Percentiles rank a stretch among this genome's conserved stretches.
These are phyloP conservation scores for Penicillium nordicum DNA, from an alignment of 2,329 filamentous ascomycete species.

Conservation along the genomic window DNA sequence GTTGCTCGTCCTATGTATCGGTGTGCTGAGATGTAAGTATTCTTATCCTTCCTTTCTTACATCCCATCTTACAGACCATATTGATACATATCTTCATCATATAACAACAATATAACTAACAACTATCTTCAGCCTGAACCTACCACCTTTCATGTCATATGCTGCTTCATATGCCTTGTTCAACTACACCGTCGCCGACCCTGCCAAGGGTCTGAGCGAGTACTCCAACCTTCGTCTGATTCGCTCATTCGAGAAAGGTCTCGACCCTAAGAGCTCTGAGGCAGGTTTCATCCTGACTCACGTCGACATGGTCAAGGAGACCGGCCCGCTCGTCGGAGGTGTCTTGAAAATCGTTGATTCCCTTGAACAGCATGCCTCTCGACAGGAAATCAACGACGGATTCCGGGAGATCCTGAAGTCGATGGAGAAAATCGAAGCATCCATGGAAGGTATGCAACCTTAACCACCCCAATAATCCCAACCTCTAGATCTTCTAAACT, in stretches of 20 bases:
- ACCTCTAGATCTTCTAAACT: background rate
- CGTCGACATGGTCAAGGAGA: constrained; percentile 90
- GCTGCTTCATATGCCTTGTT: constrained; percentile 61
- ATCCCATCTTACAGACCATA: background rate
- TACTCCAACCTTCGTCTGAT: constrained; percentile 73
- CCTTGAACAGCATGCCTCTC: constrained; percentile 48
- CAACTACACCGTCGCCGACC: constrained; percentile 61
- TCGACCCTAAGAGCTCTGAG: constrained; percentile 82
- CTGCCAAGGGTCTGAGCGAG: constrained; percentile 50
- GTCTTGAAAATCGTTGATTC: constrained; percentile 64
- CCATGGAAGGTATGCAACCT: constrained; percentile 65
- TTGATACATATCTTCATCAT: background rate
- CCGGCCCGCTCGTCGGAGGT: constrained; percentile 71
- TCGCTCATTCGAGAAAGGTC: constrained; percentile 84
- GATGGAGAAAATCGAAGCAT: constrained; percentile 67
- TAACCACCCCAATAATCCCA: background rate
- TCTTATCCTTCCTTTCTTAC: background rate
- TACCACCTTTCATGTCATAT: constrained; percentile 92
- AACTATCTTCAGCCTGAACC: constrained; percentile 54
- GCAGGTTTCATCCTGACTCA: constrained; percentile 95
- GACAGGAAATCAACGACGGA: constrained; percentile 61
- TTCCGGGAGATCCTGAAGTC: constrained; percentile 60
- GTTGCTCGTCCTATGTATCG: constrained; percentile 79
- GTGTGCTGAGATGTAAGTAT: constrained; percentile 79
- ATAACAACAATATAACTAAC: constrained; percentile 18